Percentiles rank a stretch among this genome's conserved stretches.
Evolutionary conservation across 306 rosid species (phyloP).

Genomic region (Citrullus mucosospermus): DNA sequence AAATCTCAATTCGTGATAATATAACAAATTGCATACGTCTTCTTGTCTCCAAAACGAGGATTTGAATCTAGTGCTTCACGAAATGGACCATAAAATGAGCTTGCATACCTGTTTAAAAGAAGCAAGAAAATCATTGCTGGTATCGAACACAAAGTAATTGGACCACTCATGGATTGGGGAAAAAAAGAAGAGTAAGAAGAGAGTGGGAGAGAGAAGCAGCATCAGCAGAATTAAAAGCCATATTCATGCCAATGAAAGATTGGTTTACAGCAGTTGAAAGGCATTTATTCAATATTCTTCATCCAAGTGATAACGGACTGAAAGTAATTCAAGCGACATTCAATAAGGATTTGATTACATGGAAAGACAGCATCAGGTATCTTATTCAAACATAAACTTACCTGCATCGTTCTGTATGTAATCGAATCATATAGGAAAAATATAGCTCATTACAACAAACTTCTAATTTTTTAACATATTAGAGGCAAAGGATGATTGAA

Average conservation of each 20-base stretch:
- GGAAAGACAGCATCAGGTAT: not conserved
- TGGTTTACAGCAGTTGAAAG: not conserved
- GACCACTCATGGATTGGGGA: not conserved
- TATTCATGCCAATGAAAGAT: not conserved
- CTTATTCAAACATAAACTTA: not conserved
- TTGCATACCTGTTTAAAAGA: slow-evolving; percentile 61
- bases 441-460: not conserved
- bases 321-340: not conserved
- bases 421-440: not conserved
- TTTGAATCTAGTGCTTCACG: slow-evolving; percentile 93
- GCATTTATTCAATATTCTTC: not conserved
- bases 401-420: not conserved
- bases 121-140: not conserved
- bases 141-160: not conserved
- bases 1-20: not conserved
- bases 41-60: slow-evolving; percentile 94
- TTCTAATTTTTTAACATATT: not conserved
- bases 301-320: not conserved
- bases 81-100: slow-evolving; percentile 93
- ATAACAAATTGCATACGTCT: slow-evolving; percentile 41
- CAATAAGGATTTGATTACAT: not conserved
- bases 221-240: not conserved
- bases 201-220: not conserved
- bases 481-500: not conserved
- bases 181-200: not conserved